These are phyloP conservation scores for Candida ficus DNA, from an alignment of 805 yeast genomes.

Conservation along the genomic window DNA sequence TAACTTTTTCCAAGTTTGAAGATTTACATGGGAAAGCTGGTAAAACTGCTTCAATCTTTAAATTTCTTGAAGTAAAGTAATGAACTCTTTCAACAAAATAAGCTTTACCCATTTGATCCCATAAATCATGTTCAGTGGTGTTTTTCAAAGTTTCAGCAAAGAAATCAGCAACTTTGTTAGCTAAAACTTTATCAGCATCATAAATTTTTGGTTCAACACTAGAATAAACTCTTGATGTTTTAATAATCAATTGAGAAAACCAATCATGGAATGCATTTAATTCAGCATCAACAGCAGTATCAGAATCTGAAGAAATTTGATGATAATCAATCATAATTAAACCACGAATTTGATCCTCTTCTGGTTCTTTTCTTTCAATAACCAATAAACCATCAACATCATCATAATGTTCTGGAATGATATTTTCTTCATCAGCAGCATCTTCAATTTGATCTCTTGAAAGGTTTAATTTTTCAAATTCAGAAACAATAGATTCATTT, in stretches of 20 bases:
- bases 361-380: conserved; percentile 27
- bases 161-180: conserved; percentile 32
- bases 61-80: conserved; percentile 44
- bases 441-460: conserved; percentile 7
- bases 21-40: conserved; percentile 67
- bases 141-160: conserved; percentile 46
- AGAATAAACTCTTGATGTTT: conserved; percentile 28
- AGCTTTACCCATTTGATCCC: conserved; percentile 42
- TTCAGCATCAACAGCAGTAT: conserved; percentile 22
- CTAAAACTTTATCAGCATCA: conserved; percentile 18
- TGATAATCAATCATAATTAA: conserved; percentile 28
- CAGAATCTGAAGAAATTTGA: not conserved
- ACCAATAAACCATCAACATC: conserved; percentile 24
- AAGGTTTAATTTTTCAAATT: not conserved
- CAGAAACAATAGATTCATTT: not conserved
- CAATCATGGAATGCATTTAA: conserved; percentile 27
- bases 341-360: conserved; percentile 34
- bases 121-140: conserved; percentile 40
- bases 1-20: conserved; percentile 49
- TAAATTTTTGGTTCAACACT: conserved; percentile 14
- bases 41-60: conserved; percentile 48
- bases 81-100: conserved; percentile 37
- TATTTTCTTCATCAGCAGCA: conserved; percentile 2
- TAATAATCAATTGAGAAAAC: conserved; percentile 33
- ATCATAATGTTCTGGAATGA: conserved; percentile 13